Percentiles rank a stretch among this genome's conserved stretches.
Evolutionary conservation across 2,329 filamentous ascomycete genomes (phyloP).

Genomic region (Talaromyces sp.): DNA sequence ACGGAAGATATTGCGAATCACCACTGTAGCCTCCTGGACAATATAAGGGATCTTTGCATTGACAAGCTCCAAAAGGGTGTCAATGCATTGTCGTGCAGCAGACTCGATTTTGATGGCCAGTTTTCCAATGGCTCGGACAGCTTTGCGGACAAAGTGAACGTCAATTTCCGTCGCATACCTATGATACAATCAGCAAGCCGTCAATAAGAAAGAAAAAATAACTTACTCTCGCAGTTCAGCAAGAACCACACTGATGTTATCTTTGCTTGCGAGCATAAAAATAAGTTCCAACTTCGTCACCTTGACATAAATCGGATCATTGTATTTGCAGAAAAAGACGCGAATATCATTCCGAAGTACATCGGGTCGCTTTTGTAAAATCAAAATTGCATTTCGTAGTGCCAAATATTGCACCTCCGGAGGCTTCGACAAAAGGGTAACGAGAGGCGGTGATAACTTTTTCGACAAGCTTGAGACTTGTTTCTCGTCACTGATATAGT

Average conservation of each 20-base stretch:
- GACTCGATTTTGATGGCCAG: conserved; percentile 98
- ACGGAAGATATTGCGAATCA: conserved; percentile 97
- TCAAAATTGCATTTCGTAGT: conserved; percentile 85
- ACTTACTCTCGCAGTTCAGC: conserved; percentile 82
- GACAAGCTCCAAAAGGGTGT: conserved; percentile 84
- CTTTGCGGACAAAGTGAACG: conserved; percentile 96
- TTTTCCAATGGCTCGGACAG: conserved; percentile 94
- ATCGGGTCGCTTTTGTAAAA: conserved; percentile 85
- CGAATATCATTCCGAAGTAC: conserved; percentile 94
- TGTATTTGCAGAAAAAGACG: conserved; percentile 99
- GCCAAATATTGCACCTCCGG: conserved; percentile 98
- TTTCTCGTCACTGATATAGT: conserved; percentile 91
- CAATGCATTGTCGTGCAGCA: conserved; percentile 84
- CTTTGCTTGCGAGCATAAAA: conserved; percentile 95
- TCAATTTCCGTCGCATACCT: conserved; percentile 94
- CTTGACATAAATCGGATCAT: conserved; percentile 98
- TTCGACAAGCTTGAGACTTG: conserved; percentile 80
- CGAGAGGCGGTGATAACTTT: conserved; percentile 89
- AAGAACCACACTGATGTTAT: conserved; percentile 90
- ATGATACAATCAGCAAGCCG: not conserved
- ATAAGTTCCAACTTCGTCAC: conserved; percentile 98
- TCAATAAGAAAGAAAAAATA: conserved; percentile 3
- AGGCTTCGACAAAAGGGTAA: conserved; percentile 90
- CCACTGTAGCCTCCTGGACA: conserved; percentile 96
- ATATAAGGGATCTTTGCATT: conserved; percentile 99